Evolutionary conservation across 2,329 filamentous ascomycete genomes (phyloP).

Genomic region (Colletotrichum liaoningense): DNA sequence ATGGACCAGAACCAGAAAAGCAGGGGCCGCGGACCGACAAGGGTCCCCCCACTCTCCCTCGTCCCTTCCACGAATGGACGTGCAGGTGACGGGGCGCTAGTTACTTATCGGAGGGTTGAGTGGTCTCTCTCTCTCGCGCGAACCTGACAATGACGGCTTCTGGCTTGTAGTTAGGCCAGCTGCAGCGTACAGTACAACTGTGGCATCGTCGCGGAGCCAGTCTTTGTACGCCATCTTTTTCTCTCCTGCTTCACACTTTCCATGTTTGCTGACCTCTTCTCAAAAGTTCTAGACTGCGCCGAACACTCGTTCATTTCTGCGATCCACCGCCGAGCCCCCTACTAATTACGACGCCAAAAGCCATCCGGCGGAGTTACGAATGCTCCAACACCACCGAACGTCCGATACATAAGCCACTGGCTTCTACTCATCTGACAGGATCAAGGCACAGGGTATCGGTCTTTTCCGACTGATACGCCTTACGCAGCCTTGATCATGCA

Average conservation of each 20-base stretch:
- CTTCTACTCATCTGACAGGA: slow-evolving; percentile 8
- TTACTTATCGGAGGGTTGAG: slow-evolving; percentile 31
- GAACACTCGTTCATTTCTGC: neutral
- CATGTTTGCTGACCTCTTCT: neutral
- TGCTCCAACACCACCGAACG: slow-evolving; percentile 4
- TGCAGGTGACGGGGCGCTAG: slow-evolving; percentile 36
- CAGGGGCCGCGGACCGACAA: slow-evolving; percentile 20
- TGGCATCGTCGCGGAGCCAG: slow-evolving; percentile 25
- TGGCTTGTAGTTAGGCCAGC: neutral
- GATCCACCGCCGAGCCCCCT: slow-evolving; percentile 27
- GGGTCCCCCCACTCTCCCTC: slow-evolving; percentile 8
- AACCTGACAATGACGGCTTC: slow-evolving; percentile 22
- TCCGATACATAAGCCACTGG: neutral
- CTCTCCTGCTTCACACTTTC: neutral
- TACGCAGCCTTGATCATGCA: slow-evolving; percentile 63
- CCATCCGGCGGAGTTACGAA: slow-evolving; percentile 11
- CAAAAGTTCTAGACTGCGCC: slow-evolving; percentile 15
- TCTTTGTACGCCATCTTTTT: slow-evolving; percentile 12
- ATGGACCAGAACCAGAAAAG: slow-evolving; percentile 8
- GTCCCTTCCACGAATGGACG: neutral
- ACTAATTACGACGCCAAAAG: slow-evolving; percentile 30
- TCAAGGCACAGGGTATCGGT: slow-evolving; percentile 32
- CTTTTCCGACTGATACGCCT: slow-evolving; percentile 27
- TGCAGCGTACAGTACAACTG: neutral
- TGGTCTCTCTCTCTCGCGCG: slow-evolving; percentile 11